Evolutionary conservation across 192 early-diverging fungal species (phyloP), one percentile per base, ranked within the genome.

Genomic region (Cetraspora pellucida): DNA sequence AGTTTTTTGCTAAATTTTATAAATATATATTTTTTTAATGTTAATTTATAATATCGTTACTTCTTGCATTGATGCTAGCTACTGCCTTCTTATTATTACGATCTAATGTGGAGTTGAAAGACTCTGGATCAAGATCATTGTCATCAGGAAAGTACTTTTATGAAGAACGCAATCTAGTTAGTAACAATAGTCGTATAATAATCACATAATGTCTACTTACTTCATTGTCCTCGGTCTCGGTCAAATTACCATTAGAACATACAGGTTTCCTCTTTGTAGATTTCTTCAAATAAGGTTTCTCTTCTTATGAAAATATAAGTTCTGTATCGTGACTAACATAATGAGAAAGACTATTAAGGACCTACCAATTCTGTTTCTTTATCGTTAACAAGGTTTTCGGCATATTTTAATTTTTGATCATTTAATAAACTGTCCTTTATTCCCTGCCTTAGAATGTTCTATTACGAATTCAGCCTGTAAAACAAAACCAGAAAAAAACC

Each of bases 401-500:
- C 16, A 11, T 54, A 54, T 19, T 63, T 37, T 63, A 30, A 27
- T 43, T 31, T 63, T 63, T 31, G 60, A 1, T 31, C 30, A 63
- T 63, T 63, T 31, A 63, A 63, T 17, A 63, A 31, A 30, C 30
- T 63, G 7, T 63, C 0, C 17, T 63, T 63, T 13, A 30, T 63
- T 63, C 14, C 28, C 11, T 37, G 30, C 10, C 10, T 6, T 25
- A 10, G 0, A 63, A 63, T 63, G 11, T 17, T 61, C 3, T 21
- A 61, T 10, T 61, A 61, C 59, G 30, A 61, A 61, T 27, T 64
- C 31, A 6, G 3, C 61, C 31, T 64, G 17, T 64, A 64, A 64
- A 17, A 25, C 17, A 30, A 61, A 28, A 61, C 23, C 28, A 61
- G 30, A 61, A 61, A 61, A 13, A 61, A 31, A 7, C n/a, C n/a